Evolutionary conservation across 192 early-diverging fungal species (phyloP), one percentile per base, ranked within the genome.

Genomic region (Backusella liffmaniae): DNA sequence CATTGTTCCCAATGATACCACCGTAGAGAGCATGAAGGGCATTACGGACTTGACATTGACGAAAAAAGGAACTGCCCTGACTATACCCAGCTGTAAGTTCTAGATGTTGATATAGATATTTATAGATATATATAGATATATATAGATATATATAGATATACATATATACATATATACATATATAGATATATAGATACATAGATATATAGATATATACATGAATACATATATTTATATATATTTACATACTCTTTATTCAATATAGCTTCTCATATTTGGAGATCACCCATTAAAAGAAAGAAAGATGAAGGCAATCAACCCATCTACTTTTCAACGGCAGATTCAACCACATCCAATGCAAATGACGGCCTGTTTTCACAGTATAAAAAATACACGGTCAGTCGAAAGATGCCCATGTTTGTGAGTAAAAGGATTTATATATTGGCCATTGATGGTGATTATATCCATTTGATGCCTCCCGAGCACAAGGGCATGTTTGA

Each of bases 361-460:
- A 74, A 66, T 15, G 78, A 79, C 15, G 69, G 34, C 8, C 68
- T 77, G 29, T 42, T 83, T 56, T 76, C 73, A 32, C 79, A 80
- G 29, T 83, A 83, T 36, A 83, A 83, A 76, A 94, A 96, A 80
- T 99, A 96, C 77, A 89, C 83, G 0, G 92, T 99, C 16, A 86
- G 90, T 70, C 93, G 95, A 44, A 94, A 95, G 62, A 90, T 90
- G 37, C 90, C 96, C 73, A 93, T 97, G 88, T 93, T 93, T 84
- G 87, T 92, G 8, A 93, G 96, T n/a, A 86, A 87, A 51, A 91
- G 93, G 59, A 94, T 96, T 67, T 90, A 95, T 37, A 82, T 91
- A 29, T 86, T 99, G n/a, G 96, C 95, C 0, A 95, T 99, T 74
- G 96, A 98, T 81, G 97, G 96, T 10, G 96, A 96, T 56, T 93